A percentile compares a stretch with the other conserved stretches of the same genome.
Conservation (phyloP, 1,284 basidiomycete species). For the Thelephora terrestris region DNA sequence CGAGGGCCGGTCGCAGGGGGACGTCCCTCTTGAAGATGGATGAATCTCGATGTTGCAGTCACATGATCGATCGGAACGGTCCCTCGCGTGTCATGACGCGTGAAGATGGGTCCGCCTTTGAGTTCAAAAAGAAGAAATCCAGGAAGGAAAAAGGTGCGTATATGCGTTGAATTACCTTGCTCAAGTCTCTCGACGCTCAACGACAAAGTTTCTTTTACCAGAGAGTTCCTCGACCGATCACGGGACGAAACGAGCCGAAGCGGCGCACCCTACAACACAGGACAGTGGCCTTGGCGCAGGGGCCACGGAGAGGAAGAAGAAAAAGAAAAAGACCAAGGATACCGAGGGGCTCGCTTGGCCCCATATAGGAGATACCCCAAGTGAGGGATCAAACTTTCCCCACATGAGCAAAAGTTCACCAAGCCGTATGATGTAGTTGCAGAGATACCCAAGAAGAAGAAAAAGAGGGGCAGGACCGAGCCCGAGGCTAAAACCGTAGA, state of each 20-base stretch:
- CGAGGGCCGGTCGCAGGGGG: too few species aligned
- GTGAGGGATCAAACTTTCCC: slow-evolving; percentile 3
- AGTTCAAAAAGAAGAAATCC: slow-evolving; percentile 12
- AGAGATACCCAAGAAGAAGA: slow-evolving; percentile 13
- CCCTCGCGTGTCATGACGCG: too few species aligned
- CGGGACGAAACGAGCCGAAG: slow-evolving; percentile 2
- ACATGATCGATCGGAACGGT: too few species aligned
- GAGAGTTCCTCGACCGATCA: background rate
- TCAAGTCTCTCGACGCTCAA: slow-evolving; percentile 13
- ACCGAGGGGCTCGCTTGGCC: slow-evolving; percentile 16
- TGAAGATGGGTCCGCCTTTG: background rate
- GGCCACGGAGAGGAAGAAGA: slow-evolving; percentile 20
- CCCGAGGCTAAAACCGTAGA: slow-evolving; percentile 12
- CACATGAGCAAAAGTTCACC: background rate
- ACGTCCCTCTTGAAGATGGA: too few species aligned
- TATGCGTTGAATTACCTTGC: slow-evolving; percentile 14
- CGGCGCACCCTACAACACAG: slow-evolving; percentile 11
- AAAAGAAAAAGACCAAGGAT: slow-evolving; percentile 13
- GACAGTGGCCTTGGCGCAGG: background rate
- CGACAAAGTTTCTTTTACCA: slow-evolving; percentile 1
- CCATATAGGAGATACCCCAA: slow-evolving; percentile 10
- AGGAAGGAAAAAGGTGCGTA: slow-evolving; percentile 9
- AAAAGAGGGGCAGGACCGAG: slow-evolving; percentile 21
- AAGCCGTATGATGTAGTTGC: slow-evolving; percentile 1
- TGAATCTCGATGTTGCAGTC: too few species aligned